These are phyloP conservation scores for Hemileccinum hortonii DNA, from an alignment of 1,284 basidiomycete genomes.

Conservation along the genomic window DNA sequence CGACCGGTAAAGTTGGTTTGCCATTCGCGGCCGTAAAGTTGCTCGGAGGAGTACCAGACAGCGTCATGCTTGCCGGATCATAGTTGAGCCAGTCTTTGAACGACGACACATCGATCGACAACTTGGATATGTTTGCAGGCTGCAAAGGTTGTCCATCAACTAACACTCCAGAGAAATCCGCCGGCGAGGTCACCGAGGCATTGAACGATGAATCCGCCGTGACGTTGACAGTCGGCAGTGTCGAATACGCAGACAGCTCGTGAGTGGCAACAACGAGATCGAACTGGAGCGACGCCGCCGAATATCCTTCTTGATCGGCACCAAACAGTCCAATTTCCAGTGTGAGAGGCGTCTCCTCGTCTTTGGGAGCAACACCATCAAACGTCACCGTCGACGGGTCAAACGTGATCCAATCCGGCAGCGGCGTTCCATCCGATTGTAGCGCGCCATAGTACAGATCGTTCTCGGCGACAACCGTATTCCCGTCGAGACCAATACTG, in stretches of 20 bases:
- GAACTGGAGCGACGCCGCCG: conserved; percentile 51
- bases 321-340: conserved; percentile 59
- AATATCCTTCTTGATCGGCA: conserved; percentile 67
- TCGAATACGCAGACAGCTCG: conserved; percentile 52
- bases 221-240: conserved; percentile 66
- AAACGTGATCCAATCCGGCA: conserved; percentile 81
- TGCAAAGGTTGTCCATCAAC: conserved; percentile 61
- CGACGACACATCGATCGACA: conserved; percentile 58
- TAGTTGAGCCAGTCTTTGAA: conserved; percentile 65
- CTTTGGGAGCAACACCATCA: conserved; percentile 70
- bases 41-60: conserved; percentile 63
- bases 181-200: conserved; percentile 54
- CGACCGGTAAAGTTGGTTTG: conserved; percentile 54
- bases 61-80: conserved; percentile 49
- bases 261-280: conserved; percentile 59
- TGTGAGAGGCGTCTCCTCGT: conserved; percentile 39
- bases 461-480: conserved; percentile 56
- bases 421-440: conserved; percentile 61
- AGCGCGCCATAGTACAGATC: conserved; percentile 68
- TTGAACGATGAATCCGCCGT: conserved; percentile 57
- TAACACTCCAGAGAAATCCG: conserved; percentile 59
- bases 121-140: conserved; percentile 48
- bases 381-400: conserved; percentile 69
- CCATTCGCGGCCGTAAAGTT: conserved; percentile 29
- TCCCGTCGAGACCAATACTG: conserved; percentile 78